phyloP scores from a whole-genome alignment of 2,329 filamentous ascomycete species.

The Penicillium sp. region DNA sequence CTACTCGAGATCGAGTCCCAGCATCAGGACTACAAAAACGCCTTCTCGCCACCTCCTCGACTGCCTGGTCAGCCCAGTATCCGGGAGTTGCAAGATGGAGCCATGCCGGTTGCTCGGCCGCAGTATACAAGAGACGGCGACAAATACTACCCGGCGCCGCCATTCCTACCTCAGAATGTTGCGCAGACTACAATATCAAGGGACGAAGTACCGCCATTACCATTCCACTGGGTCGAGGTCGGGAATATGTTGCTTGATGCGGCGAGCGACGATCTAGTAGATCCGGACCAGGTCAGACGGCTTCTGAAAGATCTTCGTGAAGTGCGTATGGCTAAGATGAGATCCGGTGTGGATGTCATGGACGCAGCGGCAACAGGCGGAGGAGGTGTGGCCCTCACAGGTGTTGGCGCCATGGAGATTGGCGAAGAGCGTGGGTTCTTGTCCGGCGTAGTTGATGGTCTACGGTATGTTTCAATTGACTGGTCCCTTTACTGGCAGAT shows the following conservation, averaged over 20 bases:
- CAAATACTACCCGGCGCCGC: constrained; percentile 56
- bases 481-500: not conserved
- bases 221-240: constrained; percentile 94
- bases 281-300: constrained; percentile 70
- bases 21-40: constrained; percentile 56
- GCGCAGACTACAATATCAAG: constrained; percentile 59
- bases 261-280: constrained; percentile 76
- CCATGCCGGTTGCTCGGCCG: constrained; percentile 24
- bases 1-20: constrained; percentile 81
- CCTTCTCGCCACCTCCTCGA: constrained; percentile 75
- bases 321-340: constrained; percentile 84
- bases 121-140: constrained; percentile 41
- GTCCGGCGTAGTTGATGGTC: constrained; percentile 78
- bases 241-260: constrained; percentile 82
- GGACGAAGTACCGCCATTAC: constrained; percentile 51
- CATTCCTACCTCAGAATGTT: constrained; percentile 75
- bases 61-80: constrained; percentile 50
- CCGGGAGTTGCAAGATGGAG: constrained; percentile 18
- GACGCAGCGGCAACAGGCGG: constrained; percentile 53
- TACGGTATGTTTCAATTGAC: constrained; percentile 50
- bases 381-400: constrained; percentile 70
- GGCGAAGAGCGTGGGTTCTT: constrained; percentile 84
- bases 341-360: constrained; percentile 68
- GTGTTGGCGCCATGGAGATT: constrained; percentile 90
- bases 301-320: constrained; percentile 80